These are phyloP conservation scores for Dictyostelium brefeldianum DNA, from an alignment of 78 protist genomes.

Conservation along the genomic window DNA sequence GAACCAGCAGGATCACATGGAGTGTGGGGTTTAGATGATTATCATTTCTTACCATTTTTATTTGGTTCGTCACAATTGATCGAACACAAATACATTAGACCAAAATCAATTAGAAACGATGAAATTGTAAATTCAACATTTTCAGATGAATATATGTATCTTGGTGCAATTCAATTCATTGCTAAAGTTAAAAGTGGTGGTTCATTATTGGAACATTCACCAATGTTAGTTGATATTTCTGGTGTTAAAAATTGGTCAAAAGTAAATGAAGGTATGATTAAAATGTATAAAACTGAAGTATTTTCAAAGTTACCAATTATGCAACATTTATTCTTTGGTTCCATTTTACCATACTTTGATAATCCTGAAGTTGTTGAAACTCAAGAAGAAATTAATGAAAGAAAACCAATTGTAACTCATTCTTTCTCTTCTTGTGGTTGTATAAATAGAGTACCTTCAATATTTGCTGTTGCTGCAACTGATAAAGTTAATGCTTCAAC, in stretches of 20 bases:
- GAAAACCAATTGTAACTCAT: conserved; percentile 33
- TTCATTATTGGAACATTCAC: conserved; percentile 89
- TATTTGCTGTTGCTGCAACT: conserved; percentile 42
- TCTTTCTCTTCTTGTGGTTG: conserved; percentile 72
- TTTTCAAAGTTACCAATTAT: conserved; percentile 89
- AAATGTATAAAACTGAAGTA: conserved; percentile 93
- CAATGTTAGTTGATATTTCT: conserved; percentile 87
- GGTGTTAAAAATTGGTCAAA: conserved; percentile 87
- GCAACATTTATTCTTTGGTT: conserved; percentile 93
- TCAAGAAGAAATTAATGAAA: background rate
- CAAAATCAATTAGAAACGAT: conserved; percentile 63
- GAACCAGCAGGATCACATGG: conserved; percentile 99
- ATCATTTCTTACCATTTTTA: conserved; percentile 94
- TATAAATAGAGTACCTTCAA: conserved; percentile 42
- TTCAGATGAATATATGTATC: conserved; percentile 81
- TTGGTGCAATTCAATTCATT: conserved; percentile 80
- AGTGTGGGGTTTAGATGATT: conserved; percentile 99
- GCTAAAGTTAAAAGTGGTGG: conserved; percentile 86
- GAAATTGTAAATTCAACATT: conserved; percentile 10
- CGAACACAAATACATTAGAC: conserved; percentile 73
- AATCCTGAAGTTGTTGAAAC: conserved; percentile 1
- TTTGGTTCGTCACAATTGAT: conserved; percentile 96
- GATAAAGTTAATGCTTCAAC: conserved; percentile 9
- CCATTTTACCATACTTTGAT: conserved; percentile 53
- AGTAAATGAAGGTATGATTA: conserved; percentile 88